phyloP scores from a whole-genome alignment of 192 early-diverging fungal genomes.

The Linnemannia schmuckeri region DNA sequence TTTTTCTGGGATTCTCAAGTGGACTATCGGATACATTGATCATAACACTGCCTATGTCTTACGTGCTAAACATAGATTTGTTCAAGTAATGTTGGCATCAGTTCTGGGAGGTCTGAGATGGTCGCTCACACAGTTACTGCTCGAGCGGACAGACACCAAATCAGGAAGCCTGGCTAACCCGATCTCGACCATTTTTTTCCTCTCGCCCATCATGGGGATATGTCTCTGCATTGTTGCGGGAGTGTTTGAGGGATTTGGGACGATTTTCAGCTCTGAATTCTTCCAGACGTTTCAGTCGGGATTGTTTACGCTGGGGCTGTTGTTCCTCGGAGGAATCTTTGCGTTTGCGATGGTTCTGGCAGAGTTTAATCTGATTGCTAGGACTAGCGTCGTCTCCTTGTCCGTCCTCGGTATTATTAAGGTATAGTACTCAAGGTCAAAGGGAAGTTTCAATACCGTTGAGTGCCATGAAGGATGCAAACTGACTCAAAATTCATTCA shows the following conservation, averaged over 20 bases:
- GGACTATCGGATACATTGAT: not conserved
- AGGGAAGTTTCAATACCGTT: not conserved
- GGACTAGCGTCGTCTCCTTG: constrained; percentile 88
- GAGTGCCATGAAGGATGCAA: not conserved
- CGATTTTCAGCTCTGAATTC: constrained; percentile 66
- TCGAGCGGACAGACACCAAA: constrained; percentile 68
- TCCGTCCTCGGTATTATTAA: constrained; percentile 90
- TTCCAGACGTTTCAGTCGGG: constrained; percentile 60
- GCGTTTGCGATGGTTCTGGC: constrained; percentile 91
- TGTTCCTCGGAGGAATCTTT: constrained; percentile 82
- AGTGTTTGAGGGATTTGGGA: constrained; percentile 71
- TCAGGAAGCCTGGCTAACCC: constrained; percentile 90
- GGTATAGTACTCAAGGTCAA: constrained; percentile 20
- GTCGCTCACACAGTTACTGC: constrained; percentile 89
- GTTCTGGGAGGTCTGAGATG: constrained; percentile 89
- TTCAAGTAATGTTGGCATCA: constrained; percentile 84
- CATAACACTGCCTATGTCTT: not conserved
- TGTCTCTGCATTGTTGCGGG: constrained; percentile 76
- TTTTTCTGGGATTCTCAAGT: not conserved
- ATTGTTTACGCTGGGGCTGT: constrained; percentile 64
- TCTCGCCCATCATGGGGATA: constrained; percentile 85
- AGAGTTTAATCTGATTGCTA: constrained; percentile 90
- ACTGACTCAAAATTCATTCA: not conserved
- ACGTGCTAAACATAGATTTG: constrained; percentile 57
- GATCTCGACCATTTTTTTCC: constrained; percentile 84